Conservation (phyloP, 2,329 filamentous ascomycete species). For the Fusarium marasasianum region DNA sequence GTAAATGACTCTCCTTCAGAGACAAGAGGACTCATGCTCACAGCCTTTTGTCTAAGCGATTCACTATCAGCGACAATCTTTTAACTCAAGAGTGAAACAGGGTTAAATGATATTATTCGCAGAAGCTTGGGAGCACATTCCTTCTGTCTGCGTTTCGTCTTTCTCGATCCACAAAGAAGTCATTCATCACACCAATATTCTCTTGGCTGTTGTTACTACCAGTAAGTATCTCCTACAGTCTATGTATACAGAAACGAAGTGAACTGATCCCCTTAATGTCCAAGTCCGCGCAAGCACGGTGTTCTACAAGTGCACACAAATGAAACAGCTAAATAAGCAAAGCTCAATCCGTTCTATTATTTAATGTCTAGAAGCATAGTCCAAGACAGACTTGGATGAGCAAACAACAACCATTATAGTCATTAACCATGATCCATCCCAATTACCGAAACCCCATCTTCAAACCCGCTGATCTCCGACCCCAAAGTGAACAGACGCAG, state of each 20-base stretch:
- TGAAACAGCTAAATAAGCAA: background rate
- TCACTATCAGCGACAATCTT: fast-evolving
- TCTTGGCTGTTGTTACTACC: fast-evolving
- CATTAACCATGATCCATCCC: fast-evolving
- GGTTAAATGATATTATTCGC: background rate
- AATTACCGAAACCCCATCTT: fast-evolving
- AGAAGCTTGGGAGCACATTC: background rate
- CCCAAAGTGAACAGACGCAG: background rate
- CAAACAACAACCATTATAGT: background rate
- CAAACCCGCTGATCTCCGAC: background rate
- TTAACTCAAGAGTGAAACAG: background rate
- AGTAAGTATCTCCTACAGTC: too few species aligned
- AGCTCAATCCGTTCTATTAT: background rate
- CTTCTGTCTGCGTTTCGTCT: background rate
- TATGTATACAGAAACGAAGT: too few species aligned
- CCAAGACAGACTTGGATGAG: background rate
- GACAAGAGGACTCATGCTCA: background rate
- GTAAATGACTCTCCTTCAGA: background rate
- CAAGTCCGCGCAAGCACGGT: fast-evolving
- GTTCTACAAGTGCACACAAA: fast-evolving
- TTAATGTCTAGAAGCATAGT: background rate
- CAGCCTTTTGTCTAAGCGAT: fast-evolving
- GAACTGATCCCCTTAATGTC: background rate
- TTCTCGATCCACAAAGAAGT: background rate
- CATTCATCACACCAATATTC: too few species aligned